Evolutionary conservation across 2,329 filamentous ascomycete genomes (phyloP), one percentile per base, ranked within the genome.

Genomic region (Tolypocladium nubicola): DNA sequence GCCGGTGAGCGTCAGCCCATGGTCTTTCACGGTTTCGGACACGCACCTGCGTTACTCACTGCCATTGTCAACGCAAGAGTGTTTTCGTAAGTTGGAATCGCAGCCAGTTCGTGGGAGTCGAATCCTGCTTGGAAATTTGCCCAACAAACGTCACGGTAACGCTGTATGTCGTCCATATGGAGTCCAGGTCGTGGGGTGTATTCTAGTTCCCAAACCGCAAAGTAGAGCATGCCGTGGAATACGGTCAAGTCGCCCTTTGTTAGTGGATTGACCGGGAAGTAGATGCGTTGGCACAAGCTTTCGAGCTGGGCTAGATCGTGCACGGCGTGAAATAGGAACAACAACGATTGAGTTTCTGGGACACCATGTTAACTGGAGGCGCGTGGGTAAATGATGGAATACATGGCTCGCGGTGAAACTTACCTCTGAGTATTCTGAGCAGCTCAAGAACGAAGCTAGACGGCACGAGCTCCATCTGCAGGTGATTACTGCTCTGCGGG

Each of bases 181-280:
- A 52, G 19, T 7, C 33, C 35, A 13, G 35, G 21, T 9, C 7
- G 35, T 21, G 35, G 35, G 8, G 50, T 53, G 35, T 13, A 26
- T 16, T 53, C 33, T 14, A 53, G 14, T 23, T 53, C 50, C n/a
- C 50, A 23, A 37, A 53, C 16, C 3, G 50, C 35, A 38, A 53
- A 53, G 35, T 53, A 63, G 9, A 63, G 26, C 11, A 57, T 53
- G 2, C 61, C 62, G 21, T 63, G 57, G 9, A 63, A 57, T 1
- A 62, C 41, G 1, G 59, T 62, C 14, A 61, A 23, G 21, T 63
- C 57, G 11, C 62, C 62, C 5, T 54, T 41, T 1, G 60, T 56
- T 30, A 63, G 57, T 1, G 62, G 62, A 40, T 60, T 60, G 1
- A 62, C 56, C 2, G 62, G 61, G 54, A 63, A 63, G 39, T 63